phyloP scores from a whole-genome alignment of 2,329 filamentous ascomycete genomes.

The Periconia digitata region DNA sequence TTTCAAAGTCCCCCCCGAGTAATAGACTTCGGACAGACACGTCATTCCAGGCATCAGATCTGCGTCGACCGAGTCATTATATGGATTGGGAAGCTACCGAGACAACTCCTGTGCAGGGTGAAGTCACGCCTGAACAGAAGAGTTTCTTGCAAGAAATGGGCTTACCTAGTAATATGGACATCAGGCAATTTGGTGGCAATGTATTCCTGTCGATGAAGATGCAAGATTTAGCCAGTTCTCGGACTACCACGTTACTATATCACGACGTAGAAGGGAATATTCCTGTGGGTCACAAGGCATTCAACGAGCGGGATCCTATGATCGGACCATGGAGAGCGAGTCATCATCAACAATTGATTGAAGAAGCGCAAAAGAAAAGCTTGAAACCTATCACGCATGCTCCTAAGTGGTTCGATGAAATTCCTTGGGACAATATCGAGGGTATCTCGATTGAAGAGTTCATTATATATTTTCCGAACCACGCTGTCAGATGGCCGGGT shows the following conservation, averaged over 20 bases:
- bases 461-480: conserved; percentile 24
- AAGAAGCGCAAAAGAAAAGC: not conserved
- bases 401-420: conserved; percentile 6
- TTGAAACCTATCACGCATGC: conserved; percentile 10
- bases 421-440: conserved; percentile 15
- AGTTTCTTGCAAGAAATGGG: not conserved
- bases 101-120: no score
- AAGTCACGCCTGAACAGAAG: not conserved
- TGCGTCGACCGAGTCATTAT: no score
- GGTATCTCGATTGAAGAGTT: conserved; percentile 20
- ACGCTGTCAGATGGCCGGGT: conserved; percentile 18
- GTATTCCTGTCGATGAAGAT: not conserved
- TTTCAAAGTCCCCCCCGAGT: no score
- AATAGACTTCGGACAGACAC: no score
- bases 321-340: conserved; percentile 1
- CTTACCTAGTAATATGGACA: not conserved
- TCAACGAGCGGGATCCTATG: conserved; percentile 1
- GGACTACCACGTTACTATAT: not conserved
- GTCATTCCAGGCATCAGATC: no score
- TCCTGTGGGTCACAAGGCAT: not conserved
- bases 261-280: not conserved
- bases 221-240: not conserved
- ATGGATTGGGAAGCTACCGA: no score
- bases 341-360: conserved; percentile 2
- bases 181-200: not conserved